Conservation (phyloP, 148 eudicot genomes). For the Fagopyrum esculentum region DNA sequence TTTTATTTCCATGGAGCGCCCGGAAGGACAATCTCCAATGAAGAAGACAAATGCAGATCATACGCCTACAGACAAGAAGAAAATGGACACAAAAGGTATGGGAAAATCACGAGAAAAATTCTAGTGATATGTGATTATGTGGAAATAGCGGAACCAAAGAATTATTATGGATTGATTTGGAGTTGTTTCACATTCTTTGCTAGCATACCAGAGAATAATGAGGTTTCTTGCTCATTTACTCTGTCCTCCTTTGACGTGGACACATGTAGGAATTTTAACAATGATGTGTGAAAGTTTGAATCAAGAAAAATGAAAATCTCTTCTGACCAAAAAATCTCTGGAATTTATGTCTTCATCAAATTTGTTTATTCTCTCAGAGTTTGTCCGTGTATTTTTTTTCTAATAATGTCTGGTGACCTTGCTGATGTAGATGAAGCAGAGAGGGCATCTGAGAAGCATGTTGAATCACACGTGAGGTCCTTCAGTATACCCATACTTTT, state of each 20-base stretch:
- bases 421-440: conserved; percentile 32
- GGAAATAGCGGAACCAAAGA: background rate
- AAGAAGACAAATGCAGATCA: conserved; percentile 36
- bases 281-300: background rate
- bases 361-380: background rate
- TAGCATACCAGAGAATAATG: background rate
- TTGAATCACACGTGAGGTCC: conserved; percentile 52
- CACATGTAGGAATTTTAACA: background rate
- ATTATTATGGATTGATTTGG: background rate
- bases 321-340: background rate
- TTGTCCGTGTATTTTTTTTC: background rate
- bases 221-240: background rate
- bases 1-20: conserved; percentile 18
- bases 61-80: conserved; percentile 25
- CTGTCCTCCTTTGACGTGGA: background rate
- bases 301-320: background rate
- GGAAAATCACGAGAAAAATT: background rate
- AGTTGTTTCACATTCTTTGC: background rate
- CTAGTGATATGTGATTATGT: conserved; percentile 4
- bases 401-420: conserved; percentile 25
- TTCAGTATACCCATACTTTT: conserved; percentile 13
- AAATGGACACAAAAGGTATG: conserved; percentile 28
- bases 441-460: conserved; percentile 48
- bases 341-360: background rate
- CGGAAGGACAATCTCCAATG: conserved; percentile 44